Evolutionary conservation across 306 rosid species (phyloP).

Genomic region (Begonia fuchsioides): DNA sequence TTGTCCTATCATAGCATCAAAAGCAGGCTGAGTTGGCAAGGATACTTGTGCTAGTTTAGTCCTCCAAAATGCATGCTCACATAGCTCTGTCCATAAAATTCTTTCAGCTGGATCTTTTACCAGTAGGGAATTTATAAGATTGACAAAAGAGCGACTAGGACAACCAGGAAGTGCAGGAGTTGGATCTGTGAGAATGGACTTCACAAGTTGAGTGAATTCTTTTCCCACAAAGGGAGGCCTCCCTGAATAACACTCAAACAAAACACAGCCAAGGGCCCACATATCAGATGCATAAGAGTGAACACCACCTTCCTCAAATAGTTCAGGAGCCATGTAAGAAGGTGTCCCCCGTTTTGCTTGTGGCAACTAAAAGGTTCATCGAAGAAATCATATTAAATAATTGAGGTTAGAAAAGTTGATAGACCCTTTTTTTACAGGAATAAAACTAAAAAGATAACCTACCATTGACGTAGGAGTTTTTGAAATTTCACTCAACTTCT

Average conservation of each 20-base stretch:
- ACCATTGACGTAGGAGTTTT: slow-evolving; percentile 62
- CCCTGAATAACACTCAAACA: slow-evolving; percentile 86
- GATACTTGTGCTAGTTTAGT: slow-evolving; percentile 39
- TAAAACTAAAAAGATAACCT: slow-evolving; percentile 15
- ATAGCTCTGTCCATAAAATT: slow-evolving; percentile 84
- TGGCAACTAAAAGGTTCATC: slow-evolving; percentile 47
- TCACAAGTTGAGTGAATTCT: slow-evolving; percentile 87
- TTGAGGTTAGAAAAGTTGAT: background rate
- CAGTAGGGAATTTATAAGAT: slow-evolving; percentile 71
- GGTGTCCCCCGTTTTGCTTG: slow-evolving; percentile 97
- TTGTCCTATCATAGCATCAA: slow-evolving; percentile 58
- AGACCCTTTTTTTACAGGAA: slow-evolving; percentile 2
- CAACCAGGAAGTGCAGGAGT: slow-evolving; percentile 79
- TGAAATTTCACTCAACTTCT: slow-evolving; percentile 73
- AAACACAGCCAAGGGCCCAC: slow-evolving; percentile 97
- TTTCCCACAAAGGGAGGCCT: slow-evolving; percentile 86
- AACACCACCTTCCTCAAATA: slow-evolving; percentile 87
- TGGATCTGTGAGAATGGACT: slow-evolving; percentile 83
- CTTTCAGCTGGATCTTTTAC: slow-evolving; percentile 95
- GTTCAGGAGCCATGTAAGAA: slow-evolving; percentile 97
- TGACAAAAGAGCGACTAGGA: slow-evolving; percentile 84
- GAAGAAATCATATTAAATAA: slow-evolving; percentile 9
- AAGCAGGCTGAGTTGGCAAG: slow-evolving; percentile 88
- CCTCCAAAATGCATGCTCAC: slow-evolving; percentile 85
- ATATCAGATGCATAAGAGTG: slow-evolving; percentile 92